Base-by-base conservation (phyloP, 352 stramenopile species). In the Pythium dissimile region DNA sequence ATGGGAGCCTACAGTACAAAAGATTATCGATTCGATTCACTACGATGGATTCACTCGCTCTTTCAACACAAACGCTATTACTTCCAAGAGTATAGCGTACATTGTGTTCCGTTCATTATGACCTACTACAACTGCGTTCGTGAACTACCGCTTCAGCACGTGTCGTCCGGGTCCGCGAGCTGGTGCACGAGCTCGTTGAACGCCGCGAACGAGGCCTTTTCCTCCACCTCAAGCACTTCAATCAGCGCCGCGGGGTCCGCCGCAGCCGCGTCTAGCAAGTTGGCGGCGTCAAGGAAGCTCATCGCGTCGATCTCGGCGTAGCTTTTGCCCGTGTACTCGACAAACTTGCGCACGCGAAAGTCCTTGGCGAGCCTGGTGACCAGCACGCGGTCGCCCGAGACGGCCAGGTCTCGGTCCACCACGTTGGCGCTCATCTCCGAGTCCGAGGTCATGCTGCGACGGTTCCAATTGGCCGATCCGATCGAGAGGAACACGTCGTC, bases 281-380 rank as follows among this genome's bases (percentile, higher is more conserved):
- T 62, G 54, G 35, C 84, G 59, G 76, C 64, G 23, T 83, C 66
- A 1, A 81, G 27, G 26, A 86, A 73, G 31, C 35, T 70, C 62
- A 87, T 67, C 6, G 59, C 67, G 26, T 73, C 37, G 13, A 89
- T 48, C 3, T 74, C 62, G 13, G 57, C 38, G 52, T 76, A 72
- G 26, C 49, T 71, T 8, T 67, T 52, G 16, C 72, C 59, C 9
- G 69, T 80, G 39, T 82, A 72, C 55, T 88, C 77, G 3, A 65
- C 55, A 54, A 90, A 88, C 63, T 88, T 88, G 26, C 65, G 66
- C 18, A 87, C 70, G 8, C 56, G 56, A 37, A 56, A 64, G 56
- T 64, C 56, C 2, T 47, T 23, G 6, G 48, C 47, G 1, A 30
- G 6, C 23, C 58, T 57, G 2, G 30, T 41, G 5, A 64, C 47